Evolutionary conservation across 202 grass and related monocot species (phyloP), one percentile per base, ranked within the genome.

Genomic region (Cymbopogon flexuosus): DNA sequence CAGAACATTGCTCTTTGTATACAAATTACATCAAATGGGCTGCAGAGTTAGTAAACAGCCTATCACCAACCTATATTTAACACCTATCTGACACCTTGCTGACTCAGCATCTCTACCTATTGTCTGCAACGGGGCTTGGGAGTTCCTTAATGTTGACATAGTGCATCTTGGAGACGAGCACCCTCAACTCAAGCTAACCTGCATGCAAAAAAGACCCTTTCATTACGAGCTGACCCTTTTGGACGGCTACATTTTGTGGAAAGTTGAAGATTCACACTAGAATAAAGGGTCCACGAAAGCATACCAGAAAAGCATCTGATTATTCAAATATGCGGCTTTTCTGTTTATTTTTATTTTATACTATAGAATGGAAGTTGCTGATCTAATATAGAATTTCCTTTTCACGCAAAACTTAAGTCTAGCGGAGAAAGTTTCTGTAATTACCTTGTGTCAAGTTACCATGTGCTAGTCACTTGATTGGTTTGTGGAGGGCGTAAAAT

Each of bases 381-480:
- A 52, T 56, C 37, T 1, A 30, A 24, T 21, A 8, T 43, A 60
- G 15, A 65, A 64, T 12, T 34, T 65, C 59, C 23, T 47, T 27
- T 34, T 65, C 30, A 29, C 51, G 3, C 8, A 19, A 37, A 68
- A 61, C n/a, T 27, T 60, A 5, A 7, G 42, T 68, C 51, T 14
- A 74, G 2, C 31, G 10, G 31, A 30, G 54, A 10, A 62, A 56
- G 42, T 64, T 76, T 70, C 40, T 64, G 19, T 13, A 6, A 46
- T 37, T 87, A 87, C 66, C 73, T 78, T 68, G 36, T 15, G 23
- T 65, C 21, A 13, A 68, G 57, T 65, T 80, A 88, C 43, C 18
- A 71, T 78, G 45, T 22, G 22, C 57, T 43, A 67, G 42, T 67
- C 46, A 39, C n/a, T 36, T 19, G 72, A 43, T 68, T 67, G 21